Evolutionary conservation across 1,284 basidiomycete species (phyloP), one percentile per base, ranked within the genome.

Genomic region (Fomitiporia mediterranea): DNA sequence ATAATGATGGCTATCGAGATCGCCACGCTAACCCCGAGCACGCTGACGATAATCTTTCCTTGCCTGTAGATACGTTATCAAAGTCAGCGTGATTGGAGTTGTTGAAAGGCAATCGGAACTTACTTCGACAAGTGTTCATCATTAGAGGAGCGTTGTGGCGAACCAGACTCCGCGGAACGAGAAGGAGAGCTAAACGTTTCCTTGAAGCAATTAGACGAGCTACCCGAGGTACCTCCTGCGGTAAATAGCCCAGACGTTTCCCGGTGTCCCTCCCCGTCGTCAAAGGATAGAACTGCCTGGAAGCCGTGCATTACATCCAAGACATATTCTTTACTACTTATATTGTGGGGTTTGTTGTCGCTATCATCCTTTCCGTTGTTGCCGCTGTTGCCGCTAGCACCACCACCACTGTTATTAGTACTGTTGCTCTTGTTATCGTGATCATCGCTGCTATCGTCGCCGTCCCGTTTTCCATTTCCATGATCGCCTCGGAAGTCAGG

Each of bases 211-310:
- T 21, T 19, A 11, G 49, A 49, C 3, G 57, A 46, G 37, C 57
- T 59, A 27, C 53, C 38, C 17, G 53, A 42, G 17, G 56, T 43
- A 3, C 57, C 57, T 2, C 57, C 57, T 11, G 50, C 39, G 44
- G 57, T 59, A 28, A 55, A 55, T 17, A 72, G 56, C 15, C 62
- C 43, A 5, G 68, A 68, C 11, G 68, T 63, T 54, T 70, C 65
- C 21, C 46, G 58, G 54, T 66, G 62, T 1, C 67, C 70, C 15
- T 57, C 59, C 9, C 55, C 59, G 25, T 67, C 65, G 51, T 70
- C 67, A 52, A 72, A 62, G 39, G 80, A 62, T 44, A 84, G 64
- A 1, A 78, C 65, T 1, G 79, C 69, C 37, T 76, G 66, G 8
- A 66, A 62, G 21, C 72, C 73, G 4, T 71, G 69, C 4, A 64